Percentiles rank a stretch among this genome's conserved stretches.
Conservation (phyloP, 495 filamentous ascomycete genomes). For the Neurospora sp. region DNA sequence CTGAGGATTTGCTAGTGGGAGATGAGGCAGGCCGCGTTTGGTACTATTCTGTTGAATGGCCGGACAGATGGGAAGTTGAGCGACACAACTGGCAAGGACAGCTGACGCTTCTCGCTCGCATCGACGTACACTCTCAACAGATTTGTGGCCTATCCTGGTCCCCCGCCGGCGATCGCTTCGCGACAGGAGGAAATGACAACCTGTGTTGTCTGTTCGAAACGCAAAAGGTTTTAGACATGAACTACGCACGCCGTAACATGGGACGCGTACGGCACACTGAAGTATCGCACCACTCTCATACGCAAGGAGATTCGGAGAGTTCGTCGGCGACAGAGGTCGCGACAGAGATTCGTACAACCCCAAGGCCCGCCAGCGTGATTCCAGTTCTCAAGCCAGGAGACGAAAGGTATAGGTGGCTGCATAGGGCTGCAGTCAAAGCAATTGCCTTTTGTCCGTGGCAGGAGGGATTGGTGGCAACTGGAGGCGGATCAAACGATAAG, state of each 20-base stretch:
- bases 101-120: constrained; percentile 66
- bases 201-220: constrained; percentile 71
- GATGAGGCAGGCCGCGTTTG: constrained; percentile 80
- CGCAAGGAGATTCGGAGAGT: constrained; percentile 3
- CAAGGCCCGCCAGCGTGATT: not conserved
- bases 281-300: not conserved
- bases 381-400: constrained; percentile 31
- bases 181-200: constrained; percentile 90
- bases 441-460: constrained; percentile 98
- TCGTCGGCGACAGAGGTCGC: constrained; percentile 2
- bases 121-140: constrained; percentile 76
- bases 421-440: constrained; percentile 88
- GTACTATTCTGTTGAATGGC: constrained; percentile 89
- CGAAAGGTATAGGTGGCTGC: constrained; percentile 63
- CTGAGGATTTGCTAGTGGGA: constrained; percentile 79
- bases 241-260: not conserved
- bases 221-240: constrained; percentile 40
- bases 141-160: constrained; percentile 92
- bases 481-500: constrained; percentile 87
- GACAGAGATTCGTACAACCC: constrained; percentile 2
- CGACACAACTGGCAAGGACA: constrained; percentile 59
- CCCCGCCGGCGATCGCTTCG: constrained; percentile 61
- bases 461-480: constrained; percentile 75
- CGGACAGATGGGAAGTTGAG: constrained; percentile 44
- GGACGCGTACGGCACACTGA: constrained; percentile 1